Conservation (phyloP, 495 filamentous ascomycete species). For the Penicillium roqueforti region DNA sequence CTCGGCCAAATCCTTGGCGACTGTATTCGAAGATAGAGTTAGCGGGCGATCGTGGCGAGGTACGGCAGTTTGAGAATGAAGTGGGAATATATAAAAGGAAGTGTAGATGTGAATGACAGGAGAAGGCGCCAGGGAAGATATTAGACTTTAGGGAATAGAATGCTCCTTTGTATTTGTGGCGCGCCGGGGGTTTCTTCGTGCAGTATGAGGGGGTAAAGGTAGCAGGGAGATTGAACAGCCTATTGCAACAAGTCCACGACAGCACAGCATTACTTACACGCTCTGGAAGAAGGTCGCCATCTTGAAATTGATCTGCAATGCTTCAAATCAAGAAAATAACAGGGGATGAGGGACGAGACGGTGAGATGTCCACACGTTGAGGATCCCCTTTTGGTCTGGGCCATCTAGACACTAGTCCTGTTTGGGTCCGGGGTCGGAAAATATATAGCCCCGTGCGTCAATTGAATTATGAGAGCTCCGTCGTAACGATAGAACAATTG, state of each 20-base stretch:
- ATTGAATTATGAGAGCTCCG: conserved; percentile 7
- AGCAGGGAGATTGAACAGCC: conserved; percentile 9
- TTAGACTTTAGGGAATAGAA: conserved; percentile 15
- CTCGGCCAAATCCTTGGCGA: conserved; percentile 50
- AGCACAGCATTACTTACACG: conserved; percentile 58
- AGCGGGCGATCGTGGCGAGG: conserved; percentile 38
- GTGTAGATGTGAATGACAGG: not conserved
- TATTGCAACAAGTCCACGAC: not conserved
- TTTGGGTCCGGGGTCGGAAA: conserved; percentile 2
- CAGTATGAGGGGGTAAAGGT: conserved; percentile 22
- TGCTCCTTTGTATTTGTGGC: conserved; percentile 25
- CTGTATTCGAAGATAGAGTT: conserved; percentile 40
- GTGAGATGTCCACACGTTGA: conserved; percentile 10
- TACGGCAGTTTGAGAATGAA: conserved; percentile 18
- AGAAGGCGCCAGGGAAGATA: conserved; percentile 1
- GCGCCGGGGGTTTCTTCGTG: conserved; percentile 18
- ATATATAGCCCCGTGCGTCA: conserved; percentile 3
- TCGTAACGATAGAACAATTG: not conserved
- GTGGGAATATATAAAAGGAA: not conserved
- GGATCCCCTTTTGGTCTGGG: conserved; percentile 27
- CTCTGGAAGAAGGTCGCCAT: conserved; percentile 80
- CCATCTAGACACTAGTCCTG: conserved; percentile 23
- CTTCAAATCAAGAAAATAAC: conserved; percentile 8
- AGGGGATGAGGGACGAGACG: conserved; percentile 6
- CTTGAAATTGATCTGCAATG: conserved; percentile 21